A percentile compares a stretch with the other conserved stretches of the same genome.
Conservation (phyloP, 129 eudicot genomes). For the Centrapalus pauciflorus region DNA sequence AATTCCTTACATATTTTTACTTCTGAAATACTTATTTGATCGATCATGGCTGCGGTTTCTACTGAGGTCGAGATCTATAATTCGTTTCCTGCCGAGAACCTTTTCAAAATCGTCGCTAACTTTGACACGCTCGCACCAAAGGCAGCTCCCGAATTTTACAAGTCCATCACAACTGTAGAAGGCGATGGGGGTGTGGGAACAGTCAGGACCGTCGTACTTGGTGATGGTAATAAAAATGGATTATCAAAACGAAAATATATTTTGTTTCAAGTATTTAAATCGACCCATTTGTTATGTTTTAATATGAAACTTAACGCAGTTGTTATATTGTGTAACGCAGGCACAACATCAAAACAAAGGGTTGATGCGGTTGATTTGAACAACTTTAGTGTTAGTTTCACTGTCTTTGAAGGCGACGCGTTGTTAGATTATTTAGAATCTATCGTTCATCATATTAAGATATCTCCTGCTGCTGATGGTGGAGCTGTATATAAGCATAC, state of each 20-base stretch:
- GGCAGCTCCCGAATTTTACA: slow-evolving; percentile 32
- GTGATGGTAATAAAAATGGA: slow-evolving; percentile 33
- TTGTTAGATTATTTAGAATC: slow-evolving; percentile 19
- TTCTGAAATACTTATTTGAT: background rate
- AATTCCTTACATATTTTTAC: background rate
- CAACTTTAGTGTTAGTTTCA: slow-evolving; percentile 6
- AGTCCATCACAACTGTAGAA: slow-evolving; percentile 35
- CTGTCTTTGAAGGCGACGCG: slow-evolving; percentile 22
- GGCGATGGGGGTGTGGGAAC: slow-evolving; percentile 50
- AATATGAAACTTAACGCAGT: too few relatives aligned
- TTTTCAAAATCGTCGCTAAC: slow-evolving; percentile 3
- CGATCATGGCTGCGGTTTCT: slow-evolving; percentile 15
- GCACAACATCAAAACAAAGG: slow-evolving; percentile 16
- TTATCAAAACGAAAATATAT: background rate
- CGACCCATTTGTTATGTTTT: background rate
- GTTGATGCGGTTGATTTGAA: slow-evolving; percentile 18
- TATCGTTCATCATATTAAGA: slow-evolving; percentile 7
- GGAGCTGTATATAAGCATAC: slow-evolving; percentile 21
- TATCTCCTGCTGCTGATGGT: slow-evolving; percentile 16
- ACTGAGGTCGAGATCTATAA: slow-evolving; percentile 1
- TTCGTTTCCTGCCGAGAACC: slow-evolving; percentile 19
- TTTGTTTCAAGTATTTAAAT: background rate
- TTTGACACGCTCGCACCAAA: slow-evolving; percentile 35
- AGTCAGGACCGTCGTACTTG: slow-evolving; percentile 15
- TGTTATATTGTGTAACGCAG: background rate